Evolutionary conservation across 164 flowering plant genomes (phyloP), one percentile per base, ranked within the genome.

Genomic region (Vitis amurensis): DNA sequence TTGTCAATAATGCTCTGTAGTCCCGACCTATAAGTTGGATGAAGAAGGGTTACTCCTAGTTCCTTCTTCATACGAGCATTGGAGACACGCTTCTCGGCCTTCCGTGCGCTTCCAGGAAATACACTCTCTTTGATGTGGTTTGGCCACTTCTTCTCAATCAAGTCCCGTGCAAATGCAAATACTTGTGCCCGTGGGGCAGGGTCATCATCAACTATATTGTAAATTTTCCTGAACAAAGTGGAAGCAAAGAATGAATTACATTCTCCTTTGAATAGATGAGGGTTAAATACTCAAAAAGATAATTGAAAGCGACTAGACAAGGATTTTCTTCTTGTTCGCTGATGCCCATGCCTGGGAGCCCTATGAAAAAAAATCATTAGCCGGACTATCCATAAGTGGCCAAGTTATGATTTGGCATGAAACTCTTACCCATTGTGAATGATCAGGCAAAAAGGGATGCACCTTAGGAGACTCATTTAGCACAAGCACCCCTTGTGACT

Each of bases 171-270:
- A 71, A 80, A 90, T 47, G 77, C 79, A 78, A 95, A 90, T 9
- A 93, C 99, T 71, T 90, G 92, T 56, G 69, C 77, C 8, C 96
- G 79, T 8, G 97, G 92, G 11, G 97, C 87, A 56, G 97, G 98
- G 50, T 89, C 87, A 63, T 94, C 99, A 66, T 94, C 98, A 1
- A 94, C 98, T 23, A 94, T 55, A 74, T 92, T 92, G 75, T 83
- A 94, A 37, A 89, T 79, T 53, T 70, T 78, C 79, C 99, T 92
- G 92, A 59, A 67, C 60, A 48, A 51, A 51, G 30, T 2, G 8
- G 47, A 48, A 27, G 48, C 29, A 23, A 51, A 9, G 27, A 58
- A 49, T n/a, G 51, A 50, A 53, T 17, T 59, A 23, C 27, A 23
- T 59, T 3, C 44, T 3, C 44, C 44, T 37, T 37, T 6, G 1